Conservation (phyloP, 1,284 basidiomycete genomes). For the Ceratobasidium sp. region DNA sequence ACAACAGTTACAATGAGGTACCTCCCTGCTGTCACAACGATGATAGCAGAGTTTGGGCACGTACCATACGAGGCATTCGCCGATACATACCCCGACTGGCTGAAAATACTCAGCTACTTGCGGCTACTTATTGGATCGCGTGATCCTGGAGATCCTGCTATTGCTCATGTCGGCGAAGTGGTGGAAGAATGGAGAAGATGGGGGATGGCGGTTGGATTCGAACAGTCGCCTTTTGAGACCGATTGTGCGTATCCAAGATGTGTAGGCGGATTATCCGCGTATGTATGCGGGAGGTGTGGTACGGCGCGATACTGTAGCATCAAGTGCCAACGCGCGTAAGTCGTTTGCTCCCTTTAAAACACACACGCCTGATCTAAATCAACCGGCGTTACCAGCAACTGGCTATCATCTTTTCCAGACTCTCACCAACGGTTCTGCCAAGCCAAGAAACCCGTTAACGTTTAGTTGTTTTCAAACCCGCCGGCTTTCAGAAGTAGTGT, state of each 20-base stretch:
- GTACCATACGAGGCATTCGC: background rate
- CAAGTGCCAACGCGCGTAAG: background rate
- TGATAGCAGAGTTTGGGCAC: background rate
- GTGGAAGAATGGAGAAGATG: background rate
- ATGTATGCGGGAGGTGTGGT: background rate
- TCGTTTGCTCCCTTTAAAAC: background rate
- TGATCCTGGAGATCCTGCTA: background rate
- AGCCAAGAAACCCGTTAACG: background rate
- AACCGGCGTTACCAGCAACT: background rate
- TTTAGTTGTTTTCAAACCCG: slow-evolving; percentile 1
- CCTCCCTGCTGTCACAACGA: background rate
- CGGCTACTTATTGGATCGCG: background rate
- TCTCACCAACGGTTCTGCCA: background rate
- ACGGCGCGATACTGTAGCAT: slow-evolving; percentile 2
- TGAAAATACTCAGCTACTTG: background rate
- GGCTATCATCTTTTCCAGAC: background rate
- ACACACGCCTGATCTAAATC: background rate
- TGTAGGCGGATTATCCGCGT: background rate
- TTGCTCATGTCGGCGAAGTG: background rate
- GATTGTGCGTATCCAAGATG: slow-evolving; percentile 2
- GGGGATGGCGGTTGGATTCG: background rate
- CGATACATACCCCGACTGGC: background rate
- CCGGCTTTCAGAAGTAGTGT: too few relatives aligned
- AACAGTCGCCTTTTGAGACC: background rate
- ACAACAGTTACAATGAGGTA: background rate